Percentiles rank a stretch among this genome's conserved stretches.
Conservation (phyloP, 2,329 filamentous ascomycete species). For the Myriosclerotinia duriaeana region DNA sequence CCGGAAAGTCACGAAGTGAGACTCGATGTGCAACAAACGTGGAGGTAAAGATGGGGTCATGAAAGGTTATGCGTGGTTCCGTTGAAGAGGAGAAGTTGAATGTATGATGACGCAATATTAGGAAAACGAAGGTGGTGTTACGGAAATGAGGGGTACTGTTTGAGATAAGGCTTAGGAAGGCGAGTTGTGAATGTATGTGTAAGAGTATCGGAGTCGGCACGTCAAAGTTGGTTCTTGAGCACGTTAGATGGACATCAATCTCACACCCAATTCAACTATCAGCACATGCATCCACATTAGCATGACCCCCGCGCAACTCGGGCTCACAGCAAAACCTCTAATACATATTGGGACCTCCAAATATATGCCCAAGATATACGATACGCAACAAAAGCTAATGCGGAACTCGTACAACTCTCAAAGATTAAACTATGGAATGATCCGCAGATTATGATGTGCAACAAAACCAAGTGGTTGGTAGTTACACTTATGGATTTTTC, state of each 20-base stretch:
- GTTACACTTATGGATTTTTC: not conserved
- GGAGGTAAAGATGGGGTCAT: not conserved
- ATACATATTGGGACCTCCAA: not conserved
- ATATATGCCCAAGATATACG: not conserved
- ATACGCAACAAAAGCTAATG: not conserved
- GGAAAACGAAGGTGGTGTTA: not conserved
- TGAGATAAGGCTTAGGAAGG: not conserved
- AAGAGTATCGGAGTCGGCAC: not conserved
- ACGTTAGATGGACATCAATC: not conserved
- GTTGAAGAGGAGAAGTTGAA: not conserved
- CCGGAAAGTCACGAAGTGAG: not conserved
- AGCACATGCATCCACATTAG: not conserved
- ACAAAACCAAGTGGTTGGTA: constrained; percentile 6
- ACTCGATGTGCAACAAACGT: constrained; percentile 18
- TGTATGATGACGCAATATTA: not conserved
- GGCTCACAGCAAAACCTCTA: not conserved
- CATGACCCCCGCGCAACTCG: not conserved
- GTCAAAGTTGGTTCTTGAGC: not conserved
- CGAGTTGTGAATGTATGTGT: not conserved
- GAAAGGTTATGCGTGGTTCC: not conserved
- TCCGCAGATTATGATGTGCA: constrained; percentile 19
- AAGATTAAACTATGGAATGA: constrained; percentile 15
- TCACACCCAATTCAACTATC: not conserved
- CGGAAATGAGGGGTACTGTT: not conserved
- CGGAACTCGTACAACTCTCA: not conserved